Percentiles rank a stretch among this genome's conserved stretches.
Evolutionary conservation across 441 rosid genomes (phyloP).

Genomic region (Corymbia citriodora): DNA sequence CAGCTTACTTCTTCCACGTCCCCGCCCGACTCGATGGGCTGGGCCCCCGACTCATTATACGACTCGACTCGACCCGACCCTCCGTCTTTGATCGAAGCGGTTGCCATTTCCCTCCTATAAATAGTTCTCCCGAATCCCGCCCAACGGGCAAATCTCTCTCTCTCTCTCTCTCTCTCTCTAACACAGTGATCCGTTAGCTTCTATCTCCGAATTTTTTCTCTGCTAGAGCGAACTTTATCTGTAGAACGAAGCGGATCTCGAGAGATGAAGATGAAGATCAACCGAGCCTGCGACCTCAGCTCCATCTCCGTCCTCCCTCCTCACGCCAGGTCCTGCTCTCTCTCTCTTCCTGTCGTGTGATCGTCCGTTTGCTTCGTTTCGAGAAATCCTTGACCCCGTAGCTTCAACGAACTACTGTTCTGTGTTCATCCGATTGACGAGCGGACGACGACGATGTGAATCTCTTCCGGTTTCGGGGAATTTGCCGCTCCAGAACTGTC

Average conservation of each 20-base stretch:
- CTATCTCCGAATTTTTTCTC: background rate
- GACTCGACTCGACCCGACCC: background rate
- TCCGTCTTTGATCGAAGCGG: background rate
- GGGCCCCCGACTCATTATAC: background rate
- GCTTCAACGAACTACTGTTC: background rate
- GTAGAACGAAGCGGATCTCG: background rate
- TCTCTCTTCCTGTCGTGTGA: background rate
- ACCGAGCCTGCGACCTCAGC: conserved; percentile 79
- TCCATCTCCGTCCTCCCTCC: conserved; percentile 91
- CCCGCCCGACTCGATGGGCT: background rate
- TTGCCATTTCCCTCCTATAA: background rate
- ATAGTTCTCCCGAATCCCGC: background rate
- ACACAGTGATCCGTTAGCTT: background rate
- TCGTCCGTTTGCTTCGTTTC: background rate
- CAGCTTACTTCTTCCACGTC: too few relatives aligned
- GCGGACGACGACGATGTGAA: background rate
- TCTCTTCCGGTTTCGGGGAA: background rate
- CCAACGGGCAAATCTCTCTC: background rate
- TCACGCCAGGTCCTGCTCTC: conserved; percentile 47
- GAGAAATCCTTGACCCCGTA: background rate
- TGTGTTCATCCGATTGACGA: background rate
- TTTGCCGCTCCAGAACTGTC: background rate
- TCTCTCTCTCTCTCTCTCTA: background rate
- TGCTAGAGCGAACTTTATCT: background rate
- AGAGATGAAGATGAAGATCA: conserved; percentile 81